These are phyloP conservation scores for Nelumbo lutea DNA, from an alignment of 164 flowering plant genomes.

Conservation along the genomic window DNA sequence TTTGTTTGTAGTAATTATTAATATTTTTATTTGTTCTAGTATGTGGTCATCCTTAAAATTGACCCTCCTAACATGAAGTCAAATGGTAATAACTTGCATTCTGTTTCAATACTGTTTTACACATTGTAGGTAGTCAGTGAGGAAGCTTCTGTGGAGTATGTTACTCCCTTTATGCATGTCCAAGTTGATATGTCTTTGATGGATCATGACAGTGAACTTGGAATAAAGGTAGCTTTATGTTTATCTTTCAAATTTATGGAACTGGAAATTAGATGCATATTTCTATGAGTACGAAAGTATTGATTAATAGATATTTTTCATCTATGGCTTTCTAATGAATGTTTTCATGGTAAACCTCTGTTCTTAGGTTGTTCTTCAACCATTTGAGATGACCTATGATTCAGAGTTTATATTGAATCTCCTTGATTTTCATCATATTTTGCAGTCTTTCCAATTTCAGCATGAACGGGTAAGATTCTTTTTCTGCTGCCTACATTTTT, in stretches of 20 bases:
- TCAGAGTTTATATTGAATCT: constrained; percentile 35
- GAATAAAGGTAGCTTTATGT: constrained; percentile 47
- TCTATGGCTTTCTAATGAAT: neutral
- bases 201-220: constrained; percentile 32
- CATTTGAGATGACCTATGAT: constrained; percentile 51
- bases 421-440: constrained; percentile 36
- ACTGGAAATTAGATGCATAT: neutral
- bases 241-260: neutral
- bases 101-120: neutral
- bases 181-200: constrained; percentile 39
- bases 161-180: constrained; percentile 32
- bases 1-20: too few relatives aligned
- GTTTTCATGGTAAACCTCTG: constrained; percentile 5
- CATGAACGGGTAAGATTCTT: constrained; percentile 52
- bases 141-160: constrained; percentile 14
- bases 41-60: neutral
- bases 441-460: constrained; percentile 46
- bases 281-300: neutral
- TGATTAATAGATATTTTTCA: neutral
- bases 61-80: neutral
- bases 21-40: too few relatives aligned
- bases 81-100: neutral
- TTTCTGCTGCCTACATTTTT: neutral
- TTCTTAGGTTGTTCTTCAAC: constrained; percentile 55
- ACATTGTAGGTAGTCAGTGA: constrained; percentile 29